phyloP scores from a whole-genome alignment of 73 alveolate genomes.

The Paraurostyla sp. region DNA sequence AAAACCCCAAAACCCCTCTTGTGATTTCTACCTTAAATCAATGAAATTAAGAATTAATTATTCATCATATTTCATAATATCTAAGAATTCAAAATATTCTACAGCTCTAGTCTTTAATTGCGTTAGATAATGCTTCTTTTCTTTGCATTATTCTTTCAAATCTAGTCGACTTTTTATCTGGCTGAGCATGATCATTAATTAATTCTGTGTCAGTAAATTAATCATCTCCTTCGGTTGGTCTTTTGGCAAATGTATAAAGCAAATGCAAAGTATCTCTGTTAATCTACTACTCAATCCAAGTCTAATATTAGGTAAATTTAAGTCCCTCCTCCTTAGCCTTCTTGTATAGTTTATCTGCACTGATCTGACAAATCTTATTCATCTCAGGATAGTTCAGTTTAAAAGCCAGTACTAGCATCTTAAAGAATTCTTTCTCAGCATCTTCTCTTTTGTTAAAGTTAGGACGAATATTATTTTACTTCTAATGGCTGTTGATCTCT shows the following conservation, averaged over 20 bases:
- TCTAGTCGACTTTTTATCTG: not conserved
- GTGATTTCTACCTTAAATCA: not conserved
- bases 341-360: slow-evolving; percentile 26
- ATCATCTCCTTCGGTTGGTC: not conserved
- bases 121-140: not conserved
- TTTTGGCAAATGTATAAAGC: not conserved
- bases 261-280: not conserved
- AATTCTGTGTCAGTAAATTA: not conserved
- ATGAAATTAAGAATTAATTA: not conserved
- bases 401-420: slow-evolving; percentile 22
- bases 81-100: not conserved
- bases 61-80: not conserved
- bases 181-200: not conserved
- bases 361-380: slow-evolving; percentile 26
- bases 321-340: slow-evolving; percentile 38
- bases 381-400: slow-evolving; percentile 44
- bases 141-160: not conserved
- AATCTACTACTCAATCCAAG: slow-evolving; percentile 27
- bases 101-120: not conserved
- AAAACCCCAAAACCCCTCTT: slow-evolving; percentile 28
- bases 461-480: not conserved
- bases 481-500: not conserved
- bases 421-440: slow-evolving; percentile 52
- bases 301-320: not conserved
- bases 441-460: slow-evolving; percentile 19